Evolutionary conservation across 345 rosid species (phyloP), one percentile per base, ranked within the genome.

Genomic region (Eucalyptus camaldulensis): DNA sequence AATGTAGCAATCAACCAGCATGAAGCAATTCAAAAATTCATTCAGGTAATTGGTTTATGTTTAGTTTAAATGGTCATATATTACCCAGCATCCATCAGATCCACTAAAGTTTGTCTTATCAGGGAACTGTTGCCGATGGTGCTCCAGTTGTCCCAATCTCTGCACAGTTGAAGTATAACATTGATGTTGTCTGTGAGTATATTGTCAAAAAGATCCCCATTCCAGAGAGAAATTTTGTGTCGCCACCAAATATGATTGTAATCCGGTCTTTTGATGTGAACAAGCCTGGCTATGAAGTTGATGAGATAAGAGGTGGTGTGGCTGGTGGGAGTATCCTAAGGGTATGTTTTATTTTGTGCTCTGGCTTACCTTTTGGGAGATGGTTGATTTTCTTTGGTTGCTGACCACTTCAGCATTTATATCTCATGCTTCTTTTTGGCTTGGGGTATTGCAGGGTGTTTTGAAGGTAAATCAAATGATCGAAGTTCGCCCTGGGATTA

Each of bases 281-380:
- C 90, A 98, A 97, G 87, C 99, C 99, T 90, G 99, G 98, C 43
- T 97, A 51, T 54, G 98, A 94, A 90, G 99, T 98, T 91, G 99
- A 96, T 89, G 98, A 98, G 86, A 96, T 96, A 86, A 97, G 91
- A 93, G 99, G 99, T 91, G 99, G 99, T 89, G 99, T 98, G 80
- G 99, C 99, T 85, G 99, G 99, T 92, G 99, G 99, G 92, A 98
- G 98, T 90, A 98, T 98, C 88, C 94, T 98, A 60, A 92, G 96
- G 96, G 99, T 97, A 94, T 80, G 90, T 88, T 69, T 89, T 49
- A 40, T 76, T 76, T 40, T 40, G 13, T 87, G 31, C 29, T 50
- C 60, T 10, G 37, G 22, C 45, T 40, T 54, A 54, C 44, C 49
- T 14, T 27, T 15, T 17, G 83, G 83, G 83, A 76, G 83, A 27